A percentile compares a stretch with the other conserved stretches of the same genome.
Conservation (phyloP, 441 rosid genomes). For the Gossypium gossypioides region DNA sequence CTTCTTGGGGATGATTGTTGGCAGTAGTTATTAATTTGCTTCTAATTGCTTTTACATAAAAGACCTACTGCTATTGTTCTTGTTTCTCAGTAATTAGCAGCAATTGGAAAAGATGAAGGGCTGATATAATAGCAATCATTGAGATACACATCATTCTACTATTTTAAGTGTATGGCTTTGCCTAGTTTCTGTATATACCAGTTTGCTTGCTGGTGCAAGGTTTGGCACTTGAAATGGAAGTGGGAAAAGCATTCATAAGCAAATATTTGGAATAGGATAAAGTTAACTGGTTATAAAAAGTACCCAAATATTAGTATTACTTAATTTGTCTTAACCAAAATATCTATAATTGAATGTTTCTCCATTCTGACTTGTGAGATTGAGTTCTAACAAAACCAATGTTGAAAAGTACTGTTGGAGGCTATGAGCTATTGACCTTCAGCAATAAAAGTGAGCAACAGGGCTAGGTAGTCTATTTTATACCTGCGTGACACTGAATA, state of each 20-base stretch:
- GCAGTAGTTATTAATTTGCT: background rate
- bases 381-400: background rate
- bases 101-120: background rate
- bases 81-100: background rate
- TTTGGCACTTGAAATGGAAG: background rate
- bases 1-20: slow-evolving; percentile 4
- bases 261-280: background rate
- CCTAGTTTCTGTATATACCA: background rate
- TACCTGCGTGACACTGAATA: background rate
- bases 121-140: background rate
- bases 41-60: background rate
- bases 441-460: background rate
- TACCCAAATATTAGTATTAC: background rate
- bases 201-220: background rate
- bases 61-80: background rate
- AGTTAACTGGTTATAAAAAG: slow-evolving; percentile 1
- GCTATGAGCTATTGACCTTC: background rate
- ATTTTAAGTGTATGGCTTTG: background rate
- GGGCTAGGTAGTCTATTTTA: background rate
- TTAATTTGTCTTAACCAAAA: background rate
- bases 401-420: background rate
- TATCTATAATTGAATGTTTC: background rate
- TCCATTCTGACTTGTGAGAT: background rate
- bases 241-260: background rate
- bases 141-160: background rate